These are phyloP conservation scores for Tephrocybe sp. DNA, from an alignment of 768 basidiomycete species.

Conservation along the genomic window DNA sequence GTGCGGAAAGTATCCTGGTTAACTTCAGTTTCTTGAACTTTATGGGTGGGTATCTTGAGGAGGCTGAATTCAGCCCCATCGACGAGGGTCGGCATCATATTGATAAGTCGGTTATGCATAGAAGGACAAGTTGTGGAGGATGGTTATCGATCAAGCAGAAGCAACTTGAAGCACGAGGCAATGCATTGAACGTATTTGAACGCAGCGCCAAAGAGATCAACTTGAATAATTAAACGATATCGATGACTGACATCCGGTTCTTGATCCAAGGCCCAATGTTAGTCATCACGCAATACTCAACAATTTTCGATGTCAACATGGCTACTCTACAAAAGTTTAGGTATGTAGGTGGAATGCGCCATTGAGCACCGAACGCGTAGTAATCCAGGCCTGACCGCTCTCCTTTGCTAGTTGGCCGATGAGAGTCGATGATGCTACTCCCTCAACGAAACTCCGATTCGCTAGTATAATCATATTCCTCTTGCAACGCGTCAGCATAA, in stretches of 20 bases:
- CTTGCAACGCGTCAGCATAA: slow-evolving; percentile 74
- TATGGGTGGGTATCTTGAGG: slow-evolving; percentile 22
- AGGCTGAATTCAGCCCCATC: slow-evolving; percentile 24
- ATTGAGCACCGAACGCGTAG: slow-evolving; percentile 5
- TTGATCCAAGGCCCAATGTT: no score
- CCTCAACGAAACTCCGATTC: slow-evolving; percentile 48
- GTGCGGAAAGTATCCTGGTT: slow-evolving; percentile 20
- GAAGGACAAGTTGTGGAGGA: background rate
- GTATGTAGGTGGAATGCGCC: slow-evolving; percentile 8
- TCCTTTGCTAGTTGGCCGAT: slow-evolving; percentile 29
- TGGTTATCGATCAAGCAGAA: background rate
- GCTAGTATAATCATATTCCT: slow-evolving; percentile 64
- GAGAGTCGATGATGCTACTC: slow-evolving; percentile 26
- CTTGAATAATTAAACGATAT: no score
- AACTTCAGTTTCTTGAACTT: slow-evolving; percentile 25
- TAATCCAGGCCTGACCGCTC: slow-evolving; percentile 16
- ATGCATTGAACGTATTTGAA: background rate
- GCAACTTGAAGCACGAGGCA: background rate
- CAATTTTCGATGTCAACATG: no score
- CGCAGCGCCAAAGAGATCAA: background rate
- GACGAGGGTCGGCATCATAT: slow-evolving; percentile 30
- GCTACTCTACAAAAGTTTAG: background rate
- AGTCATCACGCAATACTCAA: no score
- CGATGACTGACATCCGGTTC: no score
- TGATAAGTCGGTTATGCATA: background rate